Base-by-base conservation (phyloP, 768 basidiomycete genomes). In the Lentinula lateritia region DNA sequence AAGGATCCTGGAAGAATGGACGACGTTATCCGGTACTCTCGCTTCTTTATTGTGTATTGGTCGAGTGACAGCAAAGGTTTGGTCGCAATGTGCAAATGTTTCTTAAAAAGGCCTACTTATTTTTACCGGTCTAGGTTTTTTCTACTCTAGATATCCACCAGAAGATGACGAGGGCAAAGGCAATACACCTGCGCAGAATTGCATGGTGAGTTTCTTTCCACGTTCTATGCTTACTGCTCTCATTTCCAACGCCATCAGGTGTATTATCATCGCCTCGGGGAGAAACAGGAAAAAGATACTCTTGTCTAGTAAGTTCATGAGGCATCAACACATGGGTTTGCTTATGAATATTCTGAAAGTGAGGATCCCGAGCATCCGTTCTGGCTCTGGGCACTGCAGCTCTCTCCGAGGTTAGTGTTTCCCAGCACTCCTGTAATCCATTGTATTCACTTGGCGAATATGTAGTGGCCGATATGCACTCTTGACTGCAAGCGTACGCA, bases 61-160 rank as follows among this genome's bases (percentile, higher is more conserved):
- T 42, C 55, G 28, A 43, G 55, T 28, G 55, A 57, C 32, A 57
- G 55, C 38, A 57, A 57, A 57, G 55, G 55, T 57, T 6, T 23
- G 41, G 6, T 6, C 34, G 5, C 38, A 9, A 5, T 16, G 23
- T 6, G 6, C 15, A 42, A 3, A 6, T 16, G 55, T 7, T 38
- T 15, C 3, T 6, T 8, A 36, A 18, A 41, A 1, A 5, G 13
- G 41, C 7, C 6, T 23, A 8, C 35, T 32, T 15, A 43, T 18
- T 15, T 28, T 28, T 28, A 28, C 2, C 28, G 10, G 41, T 23
- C 18, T 43, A 57, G 55, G 55, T 41, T 57, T 57, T 15, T 57
- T 57, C 39, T 57, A 57, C 28, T 57, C 55, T 41, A 57, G 41
- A 57, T 57, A 57, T 43, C 55, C 55, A 7, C 55, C 55, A 18